phyloP scores from a whole-genome alignment of 2,329 filamentous ascomycete species.

The Triangularia verruculosa region DNA sequence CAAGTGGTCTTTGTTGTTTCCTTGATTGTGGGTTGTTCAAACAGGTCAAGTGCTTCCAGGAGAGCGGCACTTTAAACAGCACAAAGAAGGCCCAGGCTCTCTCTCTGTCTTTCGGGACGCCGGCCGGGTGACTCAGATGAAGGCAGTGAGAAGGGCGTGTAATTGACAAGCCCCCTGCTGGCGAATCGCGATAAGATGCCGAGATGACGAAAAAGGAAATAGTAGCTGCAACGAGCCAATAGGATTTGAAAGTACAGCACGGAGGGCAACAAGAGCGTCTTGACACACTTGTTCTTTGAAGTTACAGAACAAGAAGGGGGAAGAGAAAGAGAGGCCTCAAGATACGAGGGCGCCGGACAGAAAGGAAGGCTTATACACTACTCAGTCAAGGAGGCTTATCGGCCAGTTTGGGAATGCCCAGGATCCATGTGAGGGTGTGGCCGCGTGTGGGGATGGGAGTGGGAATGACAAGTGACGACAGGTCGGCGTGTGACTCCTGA shows the following conservation, averaged over 20 bases:
- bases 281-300: background rate
- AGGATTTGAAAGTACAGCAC: background rate
- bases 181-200: background rate
- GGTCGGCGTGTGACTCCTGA: background rate
- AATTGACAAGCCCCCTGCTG: background rate
- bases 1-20: background rate
- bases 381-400: conserved; percentile 2
- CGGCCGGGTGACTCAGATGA: conserved; percentile 10
- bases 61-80: background rate
- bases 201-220: conserved; percentile 7
- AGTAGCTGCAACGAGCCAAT: conserved; percentile 3
- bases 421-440: background rate
- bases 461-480: conserved; percentile 2
- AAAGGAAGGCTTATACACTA: background rate
- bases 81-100: background rate
- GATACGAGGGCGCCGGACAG: background rate
- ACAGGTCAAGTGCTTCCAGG: background rate
- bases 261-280: background rate
- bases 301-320: background rate
- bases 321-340: background rate
- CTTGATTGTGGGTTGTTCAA: background rate
- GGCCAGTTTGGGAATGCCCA: conserved; percentile 6
- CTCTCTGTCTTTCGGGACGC: background rate
- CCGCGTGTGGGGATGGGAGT: background rate
- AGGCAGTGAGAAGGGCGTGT: background rate